Conservation (phyloP, 768 basidiomycete species). For the Podaxis sp. region DNA sequence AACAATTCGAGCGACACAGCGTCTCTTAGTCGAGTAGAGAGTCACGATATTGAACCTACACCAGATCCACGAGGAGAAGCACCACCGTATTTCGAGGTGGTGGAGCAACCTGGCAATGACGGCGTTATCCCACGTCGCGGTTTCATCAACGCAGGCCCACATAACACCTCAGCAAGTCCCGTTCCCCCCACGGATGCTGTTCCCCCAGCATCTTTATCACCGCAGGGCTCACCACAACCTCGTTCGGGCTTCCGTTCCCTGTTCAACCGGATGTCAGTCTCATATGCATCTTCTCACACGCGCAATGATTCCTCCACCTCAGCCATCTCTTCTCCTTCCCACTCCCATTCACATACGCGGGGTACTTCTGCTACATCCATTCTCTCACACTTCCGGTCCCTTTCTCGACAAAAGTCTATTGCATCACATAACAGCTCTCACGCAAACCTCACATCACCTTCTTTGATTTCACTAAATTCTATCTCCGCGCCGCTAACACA, state of each 20-base stretch:
- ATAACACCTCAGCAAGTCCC: not conserved
- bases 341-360: constrained; percentile 28
- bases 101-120: constrained; percentile 21
- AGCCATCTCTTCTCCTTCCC: constrained; percentile 8
- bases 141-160: not conserved
- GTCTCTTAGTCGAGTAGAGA: constrained; percentile 27
- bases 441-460: constrained; percentile 57
- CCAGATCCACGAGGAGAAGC: constrained; percentile 58
- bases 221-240: constrained; percentile 26
- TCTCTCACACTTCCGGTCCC: constrained; percentile 40
- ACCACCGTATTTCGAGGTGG: constrained; percentile 67
- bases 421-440: constrained; percentile 32
- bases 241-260: constrained; percentile 52
- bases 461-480: constrained; percentile 67
- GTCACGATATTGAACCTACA: constrained; percentile 20
- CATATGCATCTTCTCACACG: constrained; percentile 24
- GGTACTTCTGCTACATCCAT: constrained; percentile 34
- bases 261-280: constrained; percentile 37
- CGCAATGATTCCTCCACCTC: constrained; percentile 33
- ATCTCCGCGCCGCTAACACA: constrained; percentile 79
- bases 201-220: not conserved
- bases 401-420: constrained; percentile 48
- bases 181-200: not conserved
- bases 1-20: constrained; percentile 32
- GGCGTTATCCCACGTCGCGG: not conserved